Evolutionary conservation across 345 rosid species (phyloP), one percentile per base, ranked within the genome.

Genomic region (Brassica juncea): DNA sequence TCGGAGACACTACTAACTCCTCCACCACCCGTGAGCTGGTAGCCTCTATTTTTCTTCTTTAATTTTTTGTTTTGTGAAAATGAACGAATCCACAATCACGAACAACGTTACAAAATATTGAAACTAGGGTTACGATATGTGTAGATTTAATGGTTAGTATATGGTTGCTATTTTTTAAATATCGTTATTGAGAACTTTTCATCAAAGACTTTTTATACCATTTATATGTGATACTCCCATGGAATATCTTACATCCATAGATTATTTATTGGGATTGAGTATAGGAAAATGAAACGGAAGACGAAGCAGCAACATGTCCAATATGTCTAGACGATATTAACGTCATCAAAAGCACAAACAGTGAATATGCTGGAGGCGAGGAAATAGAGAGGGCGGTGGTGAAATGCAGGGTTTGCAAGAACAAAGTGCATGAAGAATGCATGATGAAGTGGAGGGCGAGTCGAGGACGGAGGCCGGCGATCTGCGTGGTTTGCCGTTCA

Each of bases 381-480:
- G 85, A 74, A 80, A 81, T 37, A 68, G 79, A 80, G 34, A 75
- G 32, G 21, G 82, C 79, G 62, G 82, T 84, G 83, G 87, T 84
- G 73, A 86, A 86, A 2, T 94, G 97, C 27, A 67, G 72, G 62
- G 89, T 89, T 5, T 94, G 99, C 71, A 81, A 85, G 80, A 94
- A 94, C 73, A 67, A 80, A 66, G 83, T 92, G 5, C 99, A 92
- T 69, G 93, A 91, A 80, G 92, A 92, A 69, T 94, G 99, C 83
- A 80, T 89, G 84, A 34, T 67, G 83, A 72, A 77, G 82, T 94
- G 99, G 99, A 89, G 88, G 86, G 80, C 81, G 76, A 92, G 92
- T 42, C 76, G 90, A 49, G 92, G 99, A 60, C 86, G 95, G 74
- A 81, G 94, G 67, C 83, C 88, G 3, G 86, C 84, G 0, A 88